These are phyloP conservation scores for Schizosaccharomyces versatilis DNA, from an alignment of 1,139 yeast species.

Conservation along the genomic window DNA sequence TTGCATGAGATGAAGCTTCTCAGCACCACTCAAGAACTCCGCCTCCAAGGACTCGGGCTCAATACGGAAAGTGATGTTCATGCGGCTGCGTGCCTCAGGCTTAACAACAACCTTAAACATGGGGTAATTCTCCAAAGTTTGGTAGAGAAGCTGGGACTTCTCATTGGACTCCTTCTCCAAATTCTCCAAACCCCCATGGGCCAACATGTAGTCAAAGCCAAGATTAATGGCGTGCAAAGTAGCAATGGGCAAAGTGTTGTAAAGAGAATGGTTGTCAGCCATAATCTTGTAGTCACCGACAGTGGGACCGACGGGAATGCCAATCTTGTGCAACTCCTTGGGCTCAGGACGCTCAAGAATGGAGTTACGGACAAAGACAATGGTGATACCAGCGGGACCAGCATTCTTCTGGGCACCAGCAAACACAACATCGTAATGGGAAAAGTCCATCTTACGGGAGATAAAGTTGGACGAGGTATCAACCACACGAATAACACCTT, in stretches of 20 bases:
- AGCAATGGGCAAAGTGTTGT: constrained; percentile 86
- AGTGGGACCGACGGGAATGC: constrained; percentile 62
- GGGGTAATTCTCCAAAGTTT: constrained; percentile 43
- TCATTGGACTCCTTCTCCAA: constrained; percentile 37
- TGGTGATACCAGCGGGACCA: constrained; percentile 85
- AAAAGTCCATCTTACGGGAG: constrained; percentile 57
- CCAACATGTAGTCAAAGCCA: constrained; percentile 41
- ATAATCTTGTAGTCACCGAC: constrained; percentile 75
- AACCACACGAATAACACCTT: constrained; percentile 40
- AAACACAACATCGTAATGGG: constrained; percentile 62
- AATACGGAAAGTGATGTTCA: constrained; percentile 83
- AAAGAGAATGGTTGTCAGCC: constrained; percentile 71
- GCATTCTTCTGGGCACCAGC: constrained; percentile 90
- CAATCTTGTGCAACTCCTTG: constrained; percentile 34
- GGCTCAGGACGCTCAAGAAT: constrained; percentile 48
- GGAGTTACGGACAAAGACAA: constrained; percentile 67
- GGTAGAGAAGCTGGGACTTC: constrained; percentile 44
- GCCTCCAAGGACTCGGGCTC: constrained; percentile 39
- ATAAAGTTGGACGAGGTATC: constrained; percentile 88
- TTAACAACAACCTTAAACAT: constrained; percentile 43
- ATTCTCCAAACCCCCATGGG: constrained; percentile 35
- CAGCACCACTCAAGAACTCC: constrained; percentile 43
- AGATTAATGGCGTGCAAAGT: constrained; percentile 67
- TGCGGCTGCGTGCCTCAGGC: constrained; percentile 44
- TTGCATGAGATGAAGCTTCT: constrained; percentile 38